phyloP scores from a whole-genome alignment of 2,329 filamentous ascomycete genomes.

The Epichloe sylvatica region DNA sequence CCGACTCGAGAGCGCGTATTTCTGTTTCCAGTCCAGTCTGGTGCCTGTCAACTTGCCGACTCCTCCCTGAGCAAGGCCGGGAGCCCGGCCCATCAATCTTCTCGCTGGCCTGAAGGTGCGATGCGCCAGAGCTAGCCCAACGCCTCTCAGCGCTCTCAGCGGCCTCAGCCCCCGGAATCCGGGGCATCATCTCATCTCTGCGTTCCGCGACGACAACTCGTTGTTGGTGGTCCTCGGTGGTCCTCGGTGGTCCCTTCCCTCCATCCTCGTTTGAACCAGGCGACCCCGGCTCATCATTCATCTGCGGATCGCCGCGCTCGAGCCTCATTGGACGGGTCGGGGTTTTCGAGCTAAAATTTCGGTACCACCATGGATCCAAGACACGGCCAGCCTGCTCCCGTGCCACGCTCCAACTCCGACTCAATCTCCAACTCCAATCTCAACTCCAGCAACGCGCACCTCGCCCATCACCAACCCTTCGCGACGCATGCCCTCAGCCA shows the following conservation, averaged over 20 bases:
- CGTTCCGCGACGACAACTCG: too few species aligned
- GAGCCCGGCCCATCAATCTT: background rate
- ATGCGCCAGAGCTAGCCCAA: background rate
- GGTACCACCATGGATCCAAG: conserved; percentile 20
- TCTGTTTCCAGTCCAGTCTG: too few species aligned
- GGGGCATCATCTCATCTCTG: background rate
- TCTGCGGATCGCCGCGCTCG: conserved; percentile 1
- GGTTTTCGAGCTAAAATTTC: conserved; percentile 23
- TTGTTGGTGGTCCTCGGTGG: background rate
- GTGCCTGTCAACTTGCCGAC: too few species aligned
- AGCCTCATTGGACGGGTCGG: conserved; percentile 7
- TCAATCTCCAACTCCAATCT: background rate
- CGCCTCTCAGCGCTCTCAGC: too few species aligned
- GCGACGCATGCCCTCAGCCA: conserved; percentile 1
- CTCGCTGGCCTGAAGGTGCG: background rate
- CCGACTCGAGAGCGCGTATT: too few species aligned
- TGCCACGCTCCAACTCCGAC: conserved; percentile 5
- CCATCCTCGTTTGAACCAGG: background rate
- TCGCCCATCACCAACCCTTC: conserved; percentile 4
- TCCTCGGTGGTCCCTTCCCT: background rate
- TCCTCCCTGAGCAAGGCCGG: background rate
- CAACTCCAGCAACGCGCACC: conserved; percentile 1
- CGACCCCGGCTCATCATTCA: background rate
- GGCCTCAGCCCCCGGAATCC: background rate
- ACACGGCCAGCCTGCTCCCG: conserved; percentile 12